A percentile compares a stretch with the other conserved stretches of the same genome.
Conservation (phyloP, 176 grass and related monocot genomes). For the Oryza coarctata region DNA sequence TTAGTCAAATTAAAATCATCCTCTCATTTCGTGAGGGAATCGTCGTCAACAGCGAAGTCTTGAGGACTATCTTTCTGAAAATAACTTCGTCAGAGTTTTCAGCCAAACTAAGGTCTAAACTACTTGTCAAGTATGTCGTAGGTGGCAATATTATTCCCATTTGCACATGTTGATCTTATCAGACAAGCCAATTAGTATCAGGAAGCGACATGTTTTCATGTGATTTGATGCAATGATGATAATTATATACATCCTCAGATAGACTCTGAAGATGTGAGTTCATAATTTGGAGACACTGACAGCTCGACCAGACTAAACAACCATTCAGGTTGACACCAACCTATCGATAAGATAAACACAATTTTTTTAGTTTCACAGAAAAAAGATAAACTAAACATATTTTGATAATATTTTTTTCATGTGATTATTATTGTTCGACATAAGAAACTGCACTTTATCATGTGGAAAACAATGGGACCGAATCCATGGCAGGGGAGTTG, state of each 20-base stretch:
- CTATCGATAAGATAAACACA: neutral
- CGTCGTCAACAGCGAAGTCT: neutral
- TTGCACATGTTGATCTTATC: constrained; percentile 3
- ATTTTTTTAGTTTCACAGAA: no score
- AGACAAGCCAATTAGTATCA: neutral
- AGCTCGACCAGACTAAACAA: constrained; percentile 1
- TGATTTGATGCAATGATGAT: neutral
- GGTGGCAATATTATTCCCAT: constrained; percentile 16
- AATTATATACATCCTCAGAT: neutral
- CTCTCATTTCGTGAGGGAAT: neutral
- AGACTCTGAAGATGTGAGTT: neutral
- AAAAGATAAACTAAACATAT: no score
- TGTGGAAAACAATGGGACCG: neutral
- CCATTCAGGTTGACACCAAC: neutral
- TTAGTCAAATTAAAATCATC: neutral
- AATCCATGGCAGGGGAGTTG: neutral
- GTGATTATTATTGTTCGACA: constrained; percentile 20
- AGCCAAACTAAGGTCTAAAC: neutral
- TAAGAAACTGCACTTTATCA: neutral
- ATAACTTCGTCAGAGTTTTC: neutral
- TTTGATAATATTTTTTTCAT: no score
- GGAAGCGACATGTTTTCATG: constrained; percentile 21
- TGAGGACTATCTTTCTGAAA: neutral
- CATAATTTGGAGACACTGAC: neutral
- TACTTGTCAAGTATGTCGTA: neutral